Conservation (phyloP, 129 eudicot genomes). For the Silybum marianum region DNA sequence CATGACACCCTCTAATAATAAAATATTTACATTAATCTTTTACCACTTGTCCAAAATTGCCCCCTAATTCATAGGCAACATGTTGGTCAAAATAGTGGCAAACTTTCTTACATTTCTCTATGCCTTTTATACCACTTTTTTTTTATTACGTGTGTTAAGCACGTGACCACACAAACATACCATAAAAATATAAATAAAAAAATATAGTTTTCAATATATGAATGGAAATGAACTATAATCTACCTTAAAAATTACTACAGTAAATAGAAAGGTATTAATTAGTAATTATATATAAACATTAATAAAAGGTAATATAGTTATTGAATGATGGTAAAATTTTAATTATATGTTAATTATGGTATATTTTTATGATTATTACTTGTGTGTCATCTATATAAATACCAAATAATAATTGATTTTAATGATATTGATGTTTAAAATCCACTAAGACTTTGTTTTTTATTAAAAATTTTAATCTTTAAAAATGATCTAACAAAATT, state of each 20-base stretch:
- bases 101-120: slow-evolving; percentile 12
- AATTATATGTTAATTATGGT: background rate
- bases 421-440: background rate
- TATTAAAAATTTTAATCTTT: background rate
- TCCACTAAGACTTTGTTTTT: background rate
- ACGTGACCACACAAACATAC: slow-evolving; percentile 22
- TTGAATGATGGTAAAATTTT: background rate
- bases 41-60: slow-evolving; percentile 38
- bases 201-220: background rate
- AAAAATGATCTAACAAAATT: background rate
- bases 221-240: background rate
- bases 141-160: slow-evolving; percentile 2
- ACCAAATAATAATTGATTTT: background rate
- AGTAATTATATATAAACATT: background rate
- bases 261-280: background rate
- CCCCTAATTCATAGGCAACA: slow-evolving; percentile 41
- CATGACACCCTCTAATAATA: slow-evolving; percentile 13
- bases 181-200: background rate
- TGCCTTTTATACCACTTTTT: background rate
- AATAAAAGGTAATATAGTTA: background rate
- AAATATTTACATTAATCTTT: slow-evolving; percentile 34
- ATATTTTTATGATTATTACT: too few relatives aligned
- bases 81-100: slow-evolving; percentile 39
- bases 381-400: background rate
- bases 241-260: background rate